phyloP scores from a whole-genome alignment of 805 yeast species.

The Sugiyamaella qingdaonensis region DNA sequence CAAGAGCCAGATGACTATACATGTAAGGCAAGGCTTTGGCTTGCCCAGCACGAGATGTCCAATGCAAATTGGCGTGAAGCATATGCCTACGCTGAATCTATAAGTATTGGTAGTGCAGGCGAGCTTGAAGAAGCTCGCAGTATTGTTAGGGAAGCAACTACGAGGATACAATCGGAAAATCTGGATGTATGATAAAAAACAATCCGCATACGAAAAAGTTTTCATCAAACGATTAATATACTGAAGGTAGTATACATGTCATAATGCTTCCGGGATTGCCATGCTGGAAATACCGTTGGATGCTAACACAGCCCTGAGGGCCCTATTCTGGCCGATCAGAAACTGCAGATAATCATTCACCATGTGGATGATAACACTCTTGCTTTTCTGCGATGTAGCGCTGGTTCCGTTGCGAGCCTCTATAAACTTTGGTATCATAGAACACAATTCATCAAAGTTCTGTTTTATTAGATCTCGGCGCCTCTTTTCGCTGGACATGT shows the following conservation, averaged over 20 bases:
- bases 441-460: constrained; percentile 35
- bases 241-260: background rate
- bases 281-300: constrained; percentile 20
- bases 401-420: constrained; percentile 5
- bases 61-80: constrained; percentile 61
- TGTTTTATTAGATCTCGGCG: constrained; percentile 38
- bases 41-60: constrained; percentile 64
- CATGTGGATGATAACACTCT: constrained; percentile 26
- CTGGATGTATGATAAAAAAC: background rate
- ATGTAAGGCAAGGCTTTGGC: constrained; percentile 79
- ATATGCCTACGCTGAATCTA: constrained; percentile 64
- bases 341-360: constrained; percentile 26
- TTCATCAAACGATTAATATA: background rate
- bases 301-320: constrained; percentile 22
- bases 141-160: constrained; percentile 44
- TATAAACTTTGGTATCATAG: constrained; percentile 32
- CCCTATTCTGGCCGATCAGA: constrained; percentile 26
- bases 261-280: constrained; percentile 13
- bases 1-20: constrained; percentile 72
- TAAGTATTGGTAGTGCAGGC: constrained; percentile 70
- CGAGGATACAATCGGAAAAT: background rate
- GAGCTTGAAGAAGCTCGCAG: constrained; percentile 87
- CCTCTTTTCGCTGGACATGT: constrained; percentile 37
- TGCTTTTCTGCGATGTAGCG: constrained; percentile 21
- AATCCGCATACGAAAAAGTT: background rate